Percentiles rank a stretch among this genome's conserved stretches.
Conservation (phyloP, 2,329 filamentous ascomycete species). For the Coniochaeta prunicola region DNA sequence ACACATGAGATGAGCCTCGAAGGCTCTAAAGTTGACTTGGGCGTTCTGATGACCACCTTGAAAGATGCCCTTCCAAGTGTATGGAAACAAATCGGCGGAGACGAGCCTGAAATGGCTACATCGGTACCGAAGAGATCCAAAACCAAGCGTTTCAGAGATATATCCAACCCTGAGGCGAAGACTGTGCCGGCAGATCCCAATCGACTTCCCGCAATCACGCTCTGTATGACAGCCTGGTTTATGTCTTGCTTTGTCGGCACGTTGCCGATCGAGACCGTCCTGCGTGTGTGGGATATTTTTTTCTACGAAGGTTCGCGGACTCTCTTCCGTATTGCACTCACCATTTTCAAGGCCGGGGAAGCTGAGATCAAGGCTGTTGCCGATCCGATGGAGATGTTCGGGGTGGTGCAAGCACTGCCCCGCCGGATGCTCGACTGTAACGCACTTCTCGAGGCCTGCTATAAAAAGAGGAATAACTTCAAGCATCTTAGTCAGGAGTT, state of each 20-base stretch:
- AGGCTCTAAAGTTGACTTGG: constrained; percentile 87
- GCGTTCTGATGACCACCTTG: constrained; percentile 82
- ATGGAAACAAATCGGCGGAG: constrained; percentile 78
- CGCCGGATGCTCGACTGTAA: constrained; percentile 78
- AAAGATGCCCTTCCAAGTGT: constrained; percentile 75
- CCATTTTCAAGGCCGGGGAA: constrained; percentile 87
- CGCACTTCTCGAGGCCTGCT: constrained; percentile 72
- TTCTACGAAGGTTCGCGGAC: constrained; percentile 95
- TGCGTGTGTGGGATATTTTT: constrained; percentile 92
- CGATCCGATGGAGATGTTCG: constrained; percentile 94
- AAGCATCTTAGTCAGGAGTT: constrained; percentile 73
- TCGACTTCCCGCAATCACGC: constrained; percentile 77
- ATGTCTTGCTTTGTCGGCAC: constrained; percentile 96
- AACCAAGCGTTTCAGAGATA: constrained; percentile 18
- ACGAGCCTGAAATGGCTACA: constrained; percentile 54
- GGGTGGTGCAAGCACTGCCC: constrained; percentile 83
- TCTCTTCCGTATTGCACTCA: constrained; percentile 82
- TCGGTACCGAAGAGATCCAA: constrained; percentile 28
- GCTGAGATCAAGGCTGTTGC: constrained; percentile 68
- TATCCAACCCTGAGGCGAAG: constrained; percentile 21
- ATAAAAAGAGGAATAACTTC: constrained; percentile 72
- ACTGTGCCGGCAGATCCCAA: constrained; percentile 32
- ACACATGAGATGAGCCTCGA: constrained; percentile 88
- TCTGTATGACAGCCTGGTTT: constrained; percentile 94
- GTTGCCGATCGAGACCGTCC: constrained; percentile 81